A percentile compares a stretch with the other conserved stretches of the same genome.
phyloP scores from a whole-genome alignment of 306 rosid species.

The Carpinus viminea region DNA sequence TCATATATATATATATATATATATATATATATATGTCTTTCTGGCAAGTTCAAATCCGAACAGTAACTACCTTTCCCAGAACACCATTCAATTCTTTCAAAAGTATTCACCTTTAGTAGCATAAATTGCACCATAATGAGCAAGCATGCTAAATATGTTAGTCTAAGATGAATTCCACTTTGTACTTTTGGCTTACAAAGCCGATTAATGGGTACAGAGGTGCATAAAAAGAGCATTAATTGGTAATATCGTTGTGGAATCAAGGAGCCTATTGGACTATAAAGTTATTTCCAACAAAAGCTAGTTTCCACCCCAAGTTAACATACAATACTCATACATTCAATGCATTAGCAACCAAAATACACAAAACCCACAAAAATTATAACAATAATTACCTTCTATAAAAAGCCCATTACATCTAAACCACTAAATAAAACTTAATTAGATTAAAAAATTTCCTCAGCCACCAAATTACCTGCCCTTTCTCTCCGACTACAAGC shows the following conservation, averaged over 20 bases:
- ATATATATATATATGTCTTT: no score
- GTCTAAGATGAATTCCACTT: not conserved
- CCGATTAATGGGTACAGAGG: not conserved
- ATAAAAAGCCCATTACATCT: not conserved
- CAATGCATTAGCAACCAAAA: no score
- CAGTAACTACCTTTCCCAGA: not conserved
- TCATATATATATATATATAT: no score
- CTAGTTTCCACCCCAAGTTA: not conserved
- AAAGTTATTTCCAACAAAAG: not conserved
- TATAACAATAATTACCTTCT: not conserved
- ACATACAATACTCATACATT: not conserved
- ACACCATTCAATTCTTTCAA: not conserved
- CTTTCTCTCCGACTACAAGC: conserved; percentile 72
- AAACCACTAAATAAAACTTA: not conserved
- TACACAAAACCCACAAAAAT: no score
- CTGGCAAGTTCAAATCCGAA: not conserved
- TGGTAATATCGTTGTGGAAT: no score
- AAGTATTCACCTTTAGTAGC: not conserved
- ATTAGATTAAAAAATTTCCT: not conserved
- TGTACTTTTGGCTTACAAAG: not conserved
- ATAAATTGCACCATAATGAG: not conserved
- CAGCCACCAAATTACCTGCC: conserved; percentile 51
- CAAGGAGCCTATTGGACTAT: no score
- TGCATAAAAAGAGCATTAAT: no score
- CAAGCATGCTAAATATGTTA: not conserved